Evolutionary conservation across 192 early-diverging fungal genomes (phyloP).

Genomic region (Jimgerdemannia flammicorona): DNA sequence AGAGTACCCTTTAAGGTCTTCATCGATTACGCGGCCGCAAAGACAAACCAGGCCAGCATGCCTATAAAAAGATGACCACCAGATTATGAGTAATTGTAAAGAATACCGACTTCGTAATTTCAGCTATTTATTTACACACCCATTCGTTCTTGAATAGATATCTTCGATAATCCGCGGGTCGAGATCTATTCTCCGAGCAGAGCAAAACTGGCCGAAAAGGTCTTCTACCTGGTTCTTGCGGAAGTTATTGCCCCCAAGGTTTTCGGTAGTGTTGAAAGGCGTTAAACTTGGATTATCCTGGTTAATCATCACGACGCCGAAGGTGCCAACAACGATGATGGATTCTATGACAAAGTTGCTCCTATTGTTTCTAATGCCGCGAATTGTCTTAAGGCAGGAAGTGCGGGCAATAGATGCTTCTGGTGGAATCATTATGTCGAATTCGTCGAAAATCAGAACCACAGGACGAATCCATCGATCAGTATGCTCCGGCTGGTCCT

Average conservation of each 20-base stretch:
- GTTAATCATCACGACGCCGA: slow-evolving; percentile 11
- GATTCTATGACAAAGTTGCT: slow-evolving; percentile 3
- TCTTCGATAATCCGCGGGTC: no score
- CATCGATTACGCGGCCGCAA: no score
- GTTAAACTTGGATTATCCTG: slow-evolving; percentile 4
- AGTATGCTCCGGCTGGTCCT: not conserved
- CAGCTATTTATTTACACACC: no score
- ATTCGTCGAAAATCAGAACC: slow-evolving; percentile 14
- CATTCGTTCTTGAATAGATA: no score
- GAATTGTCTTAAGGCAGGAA: slow-evolving; percentile 13
- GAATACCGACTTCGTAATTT: no score
- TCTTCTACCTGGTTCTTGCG: slow-evolving; percentile 7
- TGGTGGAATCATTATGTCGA: no score
- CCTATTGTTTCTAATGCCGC: slow-evolving; percentile 4
- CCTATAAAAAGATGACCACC: no score
- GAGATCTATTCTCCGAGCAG: no score
- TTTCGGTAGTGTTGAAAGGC: slow-evolving; percentile 12
- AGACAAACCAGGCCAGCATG: no score
- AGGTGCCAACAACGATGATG: slow-evolving; percentile 7
- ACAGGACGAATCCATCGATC: not conserved
- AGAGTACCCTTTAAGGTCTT: no score
- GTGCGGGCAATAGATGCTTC: not conserved
- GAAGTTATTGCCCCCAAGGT: slow-evolving; percentile 8
- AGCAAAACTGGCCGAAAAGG: slow-evolving; percentile 14
- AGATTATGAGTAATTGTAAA: no score